Evolutionary conservation across 371 early-diverging fungal genomes (phyloP), one percentile per base, ranked within the genome.

Genomic region (Dinochytrium kinnereticum): DNA sequence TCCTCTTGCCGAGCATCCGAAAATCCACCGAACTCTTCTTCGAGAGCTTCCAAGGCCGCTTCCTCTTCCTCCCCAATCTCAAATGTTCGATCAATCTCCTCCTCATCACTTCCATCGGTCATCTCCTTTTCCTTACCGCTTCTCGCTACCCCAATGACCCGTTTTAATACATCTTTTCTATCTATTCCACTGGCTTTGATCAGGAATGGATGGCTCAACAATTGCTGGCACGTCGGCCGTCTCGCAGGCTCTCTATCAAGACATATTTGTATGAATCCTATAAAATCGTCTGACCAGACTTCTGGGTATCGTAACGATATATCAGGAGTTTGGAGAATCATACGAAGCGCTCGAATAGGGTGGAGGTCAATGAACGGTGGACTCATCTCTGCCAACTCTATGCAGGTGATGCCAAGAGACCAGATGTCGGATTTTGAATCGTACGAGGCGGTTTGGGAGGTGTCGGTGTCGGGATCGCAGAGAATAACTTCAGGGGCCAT

Each of bases 401-500:
- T 88, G 31, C 84, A 85, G 0, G 88, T 89, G 79, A 89, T 88
- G 30, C 89, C 89, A 15, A 88, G 82, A 0, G 83, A 82, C 89
- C 89, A 89, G 34, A 89, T 84, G 68, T 89, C 89, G 5, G 87
- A 78, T 68, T 81, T 86, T 68, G 59, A 61, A 74, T 87, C 85
- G 71, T 89, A 89, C 15, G 73, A 75, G 31, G 75, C 71, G 15
- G 79, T 21, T 37, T 19, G 5, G 34, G 7, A 15, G 30, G 38
- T 24, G 33, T 72, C 69, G 15, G 78, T 34, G 34, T 5, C 38
- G 17, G 85, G 85, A 49, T 89, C 87, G 50, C 81, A 76, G 79
- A 73, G 75, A 67, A 88, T 87, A 21, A 88, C 89, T 78, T 88
- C 86, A 3, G 86, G 88, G 0, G 88, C 88, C 87, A 87, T 87